Evolutionary conservation across 176 grass and related monocot genomes (phyloP), one percentile per base, ranked within the genome.

Genomic region (Juncus effusus): DNA sequence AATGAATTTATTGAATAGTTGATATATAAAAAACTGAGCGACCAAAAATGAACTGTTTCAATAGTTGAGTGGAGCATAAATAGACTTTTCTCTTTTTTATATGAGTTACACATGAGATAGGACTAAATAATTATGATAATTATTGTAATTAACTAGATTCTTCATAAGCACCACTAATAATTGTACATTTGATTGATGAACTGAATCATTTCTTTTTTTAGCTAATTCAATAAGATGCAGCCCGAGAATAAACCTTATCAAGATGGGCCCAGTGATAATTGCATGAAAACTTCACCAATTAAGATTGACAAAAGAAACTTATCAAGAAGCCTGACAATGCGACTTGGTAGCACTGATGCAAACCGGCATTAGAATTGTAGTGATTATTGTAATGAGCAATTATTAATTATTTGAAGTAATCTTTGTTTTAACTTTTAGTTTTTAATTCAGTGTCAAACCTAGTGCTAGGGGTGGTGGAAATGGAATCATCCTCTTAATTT

Each of bases 181-280:
- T 28, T 28, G 19, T 28, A 28, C 44, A 47, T 47, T 1, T 47
- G 44, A 2, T 47, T 47, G 44, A 9, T 47, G 44, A 9, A 47
- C 9, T 47, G 44, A 47, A 47, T 47, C 44, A 47, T 47, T 47
- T 47, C 4, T 47, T 28, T 28, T 28, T 28, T 70, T 56, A 56
- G 36, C 56, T 58, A 13, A 72, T 40, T 42, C 42, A 59, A 59
- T 47, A 11, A 16, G 4, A 72, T 41, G 39, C 8, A 72, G 68
- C 57, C 40, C 56, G 69, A 72, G 53, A 72, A 72, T 72, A 72
- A 28, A 58, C 38, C 69, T 72, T 72, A 72, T 72, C 69, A 72
- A 72, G 35, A 72, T 72, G 7, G 54, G 68, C 58, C 54, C 54
- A 59, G 69, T 47, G 35, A 72, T 47, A 60, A 59, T 40, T 40